Evolutionary conservation across 1,284 basidiomycete genomes (phyloP).

Genomic region (Ustilago crameri): DNA sequence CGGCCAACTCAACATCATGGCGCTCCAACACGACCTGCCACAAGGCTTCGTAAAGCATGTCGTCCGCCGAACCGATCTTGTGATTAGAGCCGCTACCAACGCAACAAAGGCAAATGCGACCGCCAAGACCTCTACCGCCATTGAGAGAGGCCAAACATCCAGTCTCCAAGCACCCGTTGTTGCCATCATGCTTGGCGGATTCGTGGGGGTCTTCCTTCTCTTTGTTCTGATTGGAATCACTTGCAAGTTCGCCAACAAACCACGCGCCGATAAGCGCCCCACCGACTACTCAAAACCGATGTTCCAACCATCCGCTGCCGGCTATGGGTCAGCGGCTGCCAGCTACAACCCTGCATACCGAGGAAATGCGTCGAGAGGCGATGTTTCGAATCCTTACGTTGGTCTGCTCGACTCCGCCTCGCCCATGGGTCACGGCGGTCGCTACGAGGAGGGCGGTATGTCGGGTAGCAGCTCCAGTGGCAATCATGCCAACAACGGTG

Average conservation of each 20-base stretch:
- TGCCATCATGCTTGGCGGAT: constrained; percentile 39
- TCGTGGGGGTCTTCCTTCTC: constrained; percentile 38
- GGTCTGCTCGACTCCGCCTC: constrained; percentile 41
- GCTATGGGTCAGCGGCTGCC: constrained; percentile 37
- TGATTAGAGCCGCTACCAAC: constrained; percentile 17
- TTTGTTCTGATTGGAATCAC: constrained; percentile 45
- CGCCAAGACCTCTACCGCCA: neutral
- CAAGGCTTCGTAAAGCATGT: constrained; percentile 47
- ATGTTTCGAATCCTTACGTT: constrained; percentile 34
- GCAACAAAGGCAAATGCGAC: constrained; percentile 4
- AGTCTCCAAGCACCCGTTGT: constrained; percentile 31
- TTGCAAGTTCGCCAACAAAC: constrained; percentile 42
- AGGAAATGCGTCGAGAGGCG: constrained; percentile 28
- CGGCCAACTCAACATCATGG: constrained; percentile 15
- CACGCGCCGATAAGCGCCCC: constrained; percentile 21
- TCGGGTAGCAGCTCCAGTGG: constrained; percentile 36
- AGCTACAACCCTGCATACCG: constrained; percentile 5
- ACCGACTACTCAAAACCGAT: constrained; percentile 23
- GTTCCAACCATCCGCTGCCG: constrained; percentile 52
- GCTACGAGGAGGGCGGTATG: constrained; percentile 34
- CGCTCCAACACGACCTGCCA: constrained; percentile 25
- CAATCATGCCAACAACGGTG: neutral
- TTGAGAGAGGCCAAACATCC: constrained; percentile 31
- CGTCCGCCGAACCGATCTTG: constrained; percentile 30
- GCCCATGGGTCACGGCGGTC: constrained; percentile 51